Conservation (phyloP, 768 basidiomycete species). For the Zangia roseola region DNA sequence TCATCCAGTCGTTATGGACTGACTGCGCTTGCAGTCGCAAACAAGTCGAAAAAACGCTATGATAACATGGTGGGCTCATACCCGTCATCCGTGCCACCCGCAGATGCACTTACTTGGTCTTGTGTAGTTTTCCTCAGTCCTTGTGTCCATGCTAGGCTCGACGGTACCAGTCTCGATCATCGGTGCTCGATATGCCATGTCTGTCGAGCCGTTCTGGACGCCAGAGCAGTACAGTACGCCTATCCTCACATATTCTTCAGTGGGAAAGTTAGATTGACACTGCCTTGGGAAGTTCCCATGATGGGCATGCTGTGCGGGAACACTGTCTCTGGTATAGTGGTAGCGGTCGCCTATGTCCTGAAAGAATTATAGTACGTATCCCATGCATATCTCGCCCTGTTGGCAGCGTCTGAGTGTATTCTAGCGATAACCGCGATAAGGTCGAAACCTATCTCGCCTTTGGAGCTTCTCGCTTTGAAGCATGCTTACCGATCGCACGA, state of each 20-base stretch:
- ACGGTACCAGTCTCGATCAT: conserved; percentile 80
- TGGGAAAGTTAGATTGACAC: not conserved
- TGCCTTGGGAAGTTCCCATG: conserved; percentile 57
- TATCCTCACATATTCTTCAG: not conserved
- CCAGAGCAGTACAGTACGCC: conserved; percentile 75
- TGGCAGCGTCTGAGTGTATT: not conserved
- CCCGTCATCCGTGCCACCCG: not conserved
- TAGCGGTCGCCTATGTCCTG: conserved; percentile 67
- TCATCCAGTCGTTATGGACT: not conserved
- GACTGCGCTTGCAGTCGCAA: conserved; percentile 51
- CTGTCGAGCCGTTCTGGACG: conserved; percentile 75
- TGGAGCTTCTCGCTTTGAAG: conserved; percentile 81
- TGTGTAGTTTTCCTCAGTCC: conserved; percentile 58
- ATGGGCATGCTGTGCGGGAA: conserved; percentile 86
- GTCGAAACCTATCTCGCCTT: conserved; percentile 85
- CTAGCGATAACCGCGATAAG: conserved; percentile 80
- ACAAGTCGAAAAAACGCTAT: conserved; percentile 75
- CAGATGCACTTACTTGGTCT: conserved; percentile 9
- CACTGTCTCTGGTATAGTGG: conserved; percentile 73
- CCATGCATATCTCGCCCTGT: not conserved
- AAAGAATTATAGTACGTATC: conserved; percentile 68
- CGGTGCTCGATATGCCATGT: conserved; percentile 75
- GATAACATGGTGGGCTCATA: conserved; percentile 60
- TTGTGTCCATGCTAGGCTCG: conserved; percentile 68
- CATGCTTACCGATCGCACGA: conserved; percentile 73